Evolutionary conservation across 2,329 filamentous ascomycete genomes (phyloP).

Genomic region (Polytolypa hystricis): DNA sequence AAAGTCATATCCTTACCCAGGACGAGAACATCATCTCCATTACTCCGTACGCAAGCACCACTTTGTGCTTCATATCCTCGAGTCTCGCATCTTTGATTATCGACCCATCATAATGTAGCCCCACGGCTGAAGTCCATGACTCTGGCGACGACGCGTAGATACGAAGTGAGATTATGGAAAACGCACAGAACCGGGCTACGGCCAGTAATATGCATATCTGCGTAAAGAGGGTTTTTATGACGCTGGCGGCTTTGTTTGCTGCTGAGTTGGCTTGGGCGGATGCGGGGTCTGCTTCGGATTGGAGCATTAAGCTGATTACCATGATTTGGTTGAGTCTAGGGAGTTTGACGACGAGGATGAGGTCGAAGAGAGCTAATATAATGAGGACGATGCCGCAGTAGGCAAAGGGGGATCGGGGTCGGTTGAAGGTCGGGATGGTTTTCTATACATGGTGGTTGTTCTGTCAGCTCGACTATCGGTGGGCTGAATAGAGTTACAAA

Average conservation of each 20-base stretch:
- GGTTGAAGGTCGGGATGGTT: slow-evolving; percentile 54
- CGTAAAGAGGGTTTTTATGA: slow-evolving; percentile 24
- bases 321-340: slow-evolving; percentile 57
- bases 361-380: slow-evolving; percentile 53
- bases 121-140: slow-evolving; percentile 17
- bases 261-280: slow-evolving; percentile 3
- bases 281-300: slow-evolving; percentile 1
- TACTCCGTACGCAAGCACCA: slow-evolving; percentile 77
- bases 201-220: slow-evolving; percentile 29
- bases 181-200: slow-evolving; percentile 24
- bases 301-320: slow-evolving; percentile 29
- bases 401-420: slow-evolving; percentile 56
- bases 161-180: slow-evolving; percentile 26
- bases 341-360: slow-evolving; percentile 46
- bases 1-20: slow-evolving; percentile 53
- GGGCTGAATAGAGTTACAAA: no score
- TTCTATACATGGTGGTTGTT: slow-evolving; percentile 18
- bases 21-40: slow-evolving; percentile 78
- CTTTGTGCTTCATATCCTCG: slow-evolving; percentile 66
- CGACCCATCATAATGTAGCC: no score
- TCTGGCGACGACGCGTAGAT: slow-evolving; percentile 26
- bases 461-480: slow-evolving; percentile 9
- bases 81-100: slow-evolving; percentile 30
- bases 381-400: slow-evolving; percentile 59
- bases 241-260: slow-evolving; percentile 8